Conservation (phyloP, 2,329 filamentous ascomycete species). For the Helotiales sp. region DNA sequence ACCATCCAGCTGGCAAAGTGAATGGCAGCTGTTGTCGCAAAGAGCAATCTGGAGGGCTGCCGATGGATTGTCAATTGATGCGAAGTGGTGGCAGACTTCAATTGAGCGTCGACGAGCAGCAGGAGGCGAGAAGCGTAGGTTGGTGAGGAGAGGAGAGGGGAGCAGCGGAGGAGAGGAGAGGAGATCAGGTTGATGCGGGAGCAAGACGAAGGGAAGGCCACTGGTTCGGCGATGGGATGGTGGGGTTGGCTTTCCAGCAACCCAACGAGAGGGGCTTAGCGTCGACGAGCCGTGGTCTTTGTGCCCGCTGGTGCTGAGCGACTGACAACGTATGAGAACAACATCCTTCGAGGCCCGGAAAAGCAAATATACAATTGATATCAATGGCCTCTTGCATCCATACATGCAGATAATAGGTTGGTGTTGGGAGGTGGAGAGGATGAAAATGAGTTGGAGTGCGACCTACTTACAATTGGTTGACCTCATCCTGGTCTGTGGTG, state of each 20-base stretch:
- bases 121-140: not conserved
- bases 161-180: not conserved
- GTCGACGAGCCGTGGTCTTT: not conserved
- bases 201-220: not conserved
- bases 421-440: not conserved
- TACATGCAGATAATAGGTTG: not conserved
- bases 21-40: not conserved
- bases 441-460: not conserved
- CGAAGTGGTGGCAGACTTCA: not conserved
- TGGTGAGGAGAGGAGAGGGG: not conserved
- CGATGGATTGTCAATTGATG: conserved; percentile 10
- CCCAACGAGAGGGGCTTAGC: conserved; percentile 1
- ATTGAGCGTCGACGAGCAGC: not conserved
- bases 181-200: too few species aligned
- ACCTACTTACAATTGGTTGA: not conserved
- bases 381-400: not conserved
- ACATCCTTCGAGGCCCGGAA: conserved; percentile 1
- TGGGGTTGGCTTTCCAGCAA: not conserved
- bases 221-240: not conserved
- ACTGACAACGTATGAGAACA: not conserved
- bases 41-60: not conserved
- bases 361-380: not conserved
- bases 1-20: conserved; percentile 1
- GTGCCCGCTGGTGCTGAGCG: not conserved
- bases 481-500: not conserved